A percentile compares a stretch with the other conserved stretches of the same genome.
phyloP scores from a whole-genome alignment of 805 yeast genomes.

The Metschnikowia matae region DNA sequence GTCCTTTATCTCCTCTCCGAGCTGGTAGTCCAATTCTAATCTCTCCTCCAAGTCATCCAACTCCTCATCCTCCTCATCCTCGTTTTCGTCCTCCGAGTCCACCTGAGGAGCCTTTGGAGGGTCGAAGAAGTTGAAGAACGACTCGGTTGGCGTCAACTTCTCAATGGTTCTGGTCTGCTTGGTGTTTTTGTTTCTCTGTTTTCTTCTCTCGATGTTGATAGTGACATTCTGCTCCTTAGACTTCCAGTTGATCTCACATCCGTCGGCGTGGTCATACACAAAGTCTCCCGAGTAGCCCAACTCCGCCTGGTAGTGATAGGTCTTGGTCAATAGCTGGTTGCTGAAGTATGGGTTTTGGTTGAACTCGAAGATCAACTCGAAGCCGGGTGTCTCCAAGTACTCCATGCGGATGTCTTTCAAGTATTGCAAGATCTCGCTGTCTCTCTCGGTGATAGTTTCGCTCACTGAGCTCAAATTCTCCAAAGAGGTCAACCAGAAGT shows the following conservation, averaged over 20 bases:
- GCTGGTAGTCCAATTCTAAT: conserved; percentile 87
- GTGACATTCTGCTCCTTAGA: conserved; percentile 80
- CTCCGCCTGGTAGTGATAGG: conserved; percentile 91
- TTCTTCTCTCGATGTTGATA: conserved; percentile 83
- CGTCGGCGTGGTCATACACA: conserved; percentile 95
- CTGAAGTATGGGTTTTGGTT: conserved; percentile 70
- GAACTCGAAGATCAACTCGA: conserved; percentile 80
- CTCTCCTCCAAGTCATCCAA: conserved; percentile 76
- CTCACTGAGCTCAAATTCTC: conserved; percentile 78
- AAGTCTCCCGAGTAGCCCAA: conserved; percentile 93
- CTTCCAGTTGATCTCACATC: conserved; percentile 79
- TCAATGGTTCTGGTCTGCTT: conserved; percentile 95
- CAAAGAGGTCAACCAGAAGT: conserved; percentile 95
- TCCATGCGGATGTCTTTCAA: conserved; percentile 71
- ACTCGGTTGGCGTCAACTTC: conserved; percentile 88
- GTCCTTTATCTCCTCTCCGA: conserved; percentile 95
- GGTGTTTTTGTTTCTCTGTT: conserved; percentile 94
- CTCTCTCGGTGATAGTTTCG: conserved; percentile 85
- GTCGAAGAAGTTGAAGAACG: conserved; percentile 92
- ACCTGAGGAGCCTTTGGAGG: conserved; percentile 78
- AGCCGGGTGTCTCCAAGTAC: conserved; percentile 83
- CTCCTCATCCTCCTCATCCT: conserved; percentile 52
- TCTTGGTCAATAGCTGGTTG: conserved; percentile 69
- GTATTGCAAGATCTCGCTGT: conserved; percentile 71
- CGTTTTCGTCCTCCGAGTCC: conserved; percentile 49